Conservation (phyloP, 805 yeast species). For the Nakazawaea wyomingensis region DNA sequence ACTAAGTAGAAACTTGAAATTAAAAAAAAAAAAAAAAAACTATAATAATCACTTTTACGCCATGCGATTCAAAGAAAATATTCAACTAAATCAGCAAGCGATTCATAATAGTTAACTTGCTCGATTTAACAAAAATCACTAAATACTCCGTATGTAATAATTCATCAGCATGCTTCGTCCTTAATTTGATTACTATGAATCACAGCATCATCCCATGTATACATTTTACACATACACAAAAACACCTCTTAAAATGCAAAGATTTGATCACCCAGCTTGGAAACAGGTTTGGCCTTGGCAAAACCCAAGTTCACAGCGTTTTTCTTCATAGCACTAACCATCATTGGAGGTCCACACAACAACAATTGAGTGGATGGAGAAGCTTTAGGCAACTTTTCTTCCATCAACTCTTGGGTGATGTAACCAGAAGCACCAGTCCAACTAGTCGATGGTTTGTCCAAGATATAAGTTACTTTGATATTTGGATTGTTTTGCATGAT, state of each 20-base stretch:
- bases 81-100: too few species aligned
- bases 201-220: too few species aligned
- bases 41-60: too few species aligned
- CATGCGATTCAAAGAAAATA: too few species aligned
- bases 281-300: constrained; percentile 80
- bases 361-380: constrained; percentile 61
- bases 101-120: too few species aligned
- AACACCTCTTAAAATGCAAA: constrained; percentile 79
- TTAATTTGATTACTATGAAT: too few species aligned
- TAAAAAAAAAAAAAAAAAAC: too few species aligned
- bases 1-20: too few species aligned
- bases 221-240: too few species aligned
- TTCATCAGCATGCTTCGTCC: too few species aligned
- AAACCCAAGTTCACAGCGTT: constrained; percentile 71
- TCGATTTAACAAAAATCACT: too few species aligned
- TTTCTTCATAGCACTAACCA: constrained; percentile 81
- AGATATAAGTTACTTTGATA: constrained; percentile 65
- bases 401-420: constrained; percentile 70
- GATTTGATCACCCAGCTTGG: constrained; percentile 85
- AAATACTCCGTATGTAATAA: too few species aligned
- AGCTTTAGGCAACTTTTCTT: constrained; percentile 56
- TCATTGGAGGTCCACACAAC: constrained; percentile 92
- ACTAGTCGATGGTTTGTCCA: constrained; percentile 64
- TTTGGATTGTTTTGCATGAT: constrained; percentile 53
- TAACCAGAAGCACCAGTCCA: constrained; percentile 83